phyloP scores from a whole-genome alignment of 345 rosid genomes.

The Salix purpurea region DNA sequence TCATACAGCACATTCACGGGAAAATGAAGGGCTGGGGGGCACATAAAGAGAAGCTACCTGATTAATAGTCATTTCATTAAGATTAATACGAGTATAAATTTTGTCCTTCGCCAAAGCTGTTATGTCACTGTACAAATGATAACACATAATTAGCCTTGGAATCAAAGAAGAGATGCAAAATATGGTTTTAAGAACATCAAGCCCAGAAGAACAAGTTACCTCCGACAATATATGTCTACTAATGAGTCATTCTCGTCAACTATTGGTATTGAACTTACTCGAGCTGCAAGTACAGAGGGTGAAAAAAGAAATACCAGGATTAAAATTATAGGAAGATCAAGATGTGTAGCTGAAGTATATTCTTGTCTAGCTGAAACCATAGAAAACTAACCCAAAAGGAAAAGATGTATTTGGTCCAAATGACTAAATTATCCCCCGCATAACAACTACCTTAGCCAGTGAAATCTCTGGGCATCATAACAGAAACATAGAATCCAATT shows the following conservation, averaged over 20 bases:
- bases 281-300: constrained; percentile 18
- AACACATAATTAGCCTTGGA: not conserved
- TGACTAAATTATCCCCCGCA: not conserved
- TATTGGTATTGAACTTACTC: constrained; percentile 30
- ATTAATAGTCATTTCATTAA: constrained; percentile 29
- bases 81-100: constrained; percentile 26
- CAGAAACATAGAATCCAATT: not conserved
- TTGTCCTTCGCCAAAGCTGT: constrained; percentile 34
- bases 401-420: not conserved
- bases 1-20: not conserved
- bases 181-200: not conserved
- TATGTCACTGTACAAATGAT: constrained; percentile 25
- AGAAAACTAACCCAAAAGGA: not conserved
- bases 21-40: not conserved
- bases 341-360: not conserved
- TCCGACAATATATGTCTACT: constrained; percentile 30
- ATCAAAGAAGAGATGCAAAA: not conserved
- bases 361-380: not conserved
- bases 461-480: not conserved
- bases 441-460: not conserved
- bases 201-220: constrained; percentile 12
- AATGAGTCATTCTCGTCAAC: constrained; percentile 30
- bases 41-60: constrained; percentile 18
- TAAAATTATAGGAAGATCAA: not conserved
- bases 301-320: not conserved